Percentiles rank a stretch among this genome's conserved stretches.
Conservation (phyloP, 345 rosid genomes). For the Carallia brachiata region DNA sequence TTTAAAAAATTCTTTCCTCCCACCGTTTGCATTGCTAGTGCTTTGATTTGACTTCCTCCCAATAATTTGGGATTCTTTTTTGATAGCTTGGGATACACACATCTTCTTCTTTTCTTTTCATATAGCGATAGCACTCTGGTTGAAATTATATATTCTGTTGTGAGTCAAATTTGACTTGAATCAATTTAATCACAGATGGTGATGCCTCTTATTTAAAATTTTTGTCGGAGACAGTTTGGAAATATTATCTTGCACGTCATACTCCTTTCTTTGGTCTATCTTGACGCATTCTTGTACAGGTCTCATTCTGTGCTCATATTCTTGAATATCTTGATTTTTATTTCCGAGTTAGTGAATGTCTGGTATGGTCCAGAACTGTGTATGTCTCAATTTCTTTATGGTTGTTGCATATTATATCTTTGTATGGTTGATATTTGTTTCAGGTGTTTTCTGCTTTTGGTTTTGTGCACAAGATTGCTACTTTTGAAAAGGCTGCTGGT, state of each 20-base stretch:
- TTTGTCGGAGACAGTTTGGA: constrained; percentile 76
- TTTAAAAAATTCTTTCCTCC: neutral
- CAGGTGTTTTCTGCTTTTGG: constrained; percentile 99
- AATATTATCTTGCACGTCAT: constrained; percentile 65
- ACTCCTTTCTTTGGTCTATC: constrained; percentile 72
- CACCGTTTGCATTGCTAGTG: neutral
- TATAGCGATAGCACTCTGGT: constrained; percentile 19
- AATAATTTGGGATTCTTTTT: neutral
- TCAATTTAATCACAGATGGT: constrained; percentile 57
- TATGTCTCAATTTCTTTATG: constrained; percentile 5
- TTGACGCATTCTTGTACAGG: constrained; percentile 69
- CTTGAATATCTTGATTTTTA: constrained; percentile 42
- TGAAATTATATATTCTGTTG: constrained; percentile 14
- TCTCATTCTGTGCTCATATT: constrained; percentile 72
- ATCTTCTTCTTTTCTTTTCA: constrained; percentile 8
- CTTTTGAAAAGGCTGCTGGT: constrained; percentile 96
- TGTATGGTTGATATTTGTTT: constrained; percentile 28
- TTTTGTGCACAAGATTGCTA: constrained; percentile 93
- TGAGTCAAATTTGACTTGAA: constrained; percentile 35
- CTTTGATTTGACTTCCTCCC: neutral
- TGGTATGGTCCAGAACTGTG: constrained; percentile 26
- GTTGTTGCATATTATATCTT: constrained; percentile 9
- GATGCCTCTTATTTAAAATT: constrained; percentile 66
- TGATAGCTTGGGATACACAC: constrained; percentile 13
- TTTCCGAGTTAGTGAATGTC: constrained; percentile 22